Conservation (phyloP, 2,329 filamentous ascomycete species). For the Arthroderma sp. region DNA sequence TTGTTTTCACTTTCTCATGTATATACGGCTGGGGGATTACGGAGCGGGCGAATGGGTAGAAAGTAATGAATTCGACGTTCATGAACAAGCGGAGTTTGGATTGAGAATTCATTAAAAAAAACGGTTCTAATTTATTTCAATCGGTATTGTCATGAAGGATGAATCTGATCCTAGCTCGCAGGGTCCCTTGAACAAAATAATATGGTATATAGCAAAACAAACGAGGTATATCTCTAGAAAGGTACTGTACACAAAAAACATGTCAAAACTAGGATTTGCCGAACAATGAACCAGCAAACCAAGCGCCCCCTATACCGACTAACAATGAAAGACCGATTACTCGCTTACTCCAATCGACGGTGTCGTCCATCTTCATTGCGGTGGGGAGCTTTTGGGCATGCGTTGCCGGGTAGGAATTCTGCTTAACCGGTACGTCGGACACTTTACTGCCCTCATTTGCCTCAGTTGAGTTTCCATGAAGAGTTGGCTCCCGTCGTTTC, state of each 20-base stretch:
- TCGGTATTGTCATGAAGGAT: background rate
- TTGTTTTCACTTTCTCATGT: slow-evolving; percentile 4
- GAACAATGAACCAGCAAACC: slow-evolving; percentile 13
- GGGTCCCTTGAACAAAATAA: background rate
- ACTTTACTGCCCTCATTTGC: slow-evolving; percentile 5
- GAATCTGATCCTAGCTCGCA: background rate
- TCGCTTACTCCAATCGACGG: slow-evolving; percentile 14
- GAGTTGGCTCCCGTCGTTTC: slow-evolving; percentile 22
- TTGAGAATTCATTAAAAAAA: too few relatives aligned
- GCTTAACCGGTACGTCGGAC: background rate
- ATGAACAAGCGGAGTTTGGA: too few relatives aligned
- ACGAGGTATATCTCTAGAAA: slow-evolving; percentile 2
- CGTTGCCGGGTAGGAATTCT: background rate
- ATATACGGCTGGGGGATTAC: slow-evolving; percentile 5
- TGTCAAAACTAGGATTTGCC: slow-evolving; percentile 1
- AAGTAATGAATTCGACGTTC: too few relatives aligned
- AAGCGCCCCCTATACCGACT: slow-evolving; percentile 16
- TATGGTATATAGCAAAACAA: background rate
- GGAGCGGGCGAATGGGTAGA: too few relatives aligned
- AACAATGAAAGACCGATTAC: slow-evolving; percentile 16
- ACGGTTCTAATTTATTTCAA: background rate
- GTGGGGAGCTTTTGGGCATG: slow-evolving; percentile 5
- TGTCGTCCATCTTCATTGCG: slow-evolving; percentile 13
- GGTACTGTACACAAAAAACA: slow-evolving; percentile 1
- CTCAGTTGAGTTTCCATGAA: slow-evolving; percentile 7